Evolutionary conservation across 352 stramenopile species (phyloP).

Genomic region (Pythium volutum): DNA sequence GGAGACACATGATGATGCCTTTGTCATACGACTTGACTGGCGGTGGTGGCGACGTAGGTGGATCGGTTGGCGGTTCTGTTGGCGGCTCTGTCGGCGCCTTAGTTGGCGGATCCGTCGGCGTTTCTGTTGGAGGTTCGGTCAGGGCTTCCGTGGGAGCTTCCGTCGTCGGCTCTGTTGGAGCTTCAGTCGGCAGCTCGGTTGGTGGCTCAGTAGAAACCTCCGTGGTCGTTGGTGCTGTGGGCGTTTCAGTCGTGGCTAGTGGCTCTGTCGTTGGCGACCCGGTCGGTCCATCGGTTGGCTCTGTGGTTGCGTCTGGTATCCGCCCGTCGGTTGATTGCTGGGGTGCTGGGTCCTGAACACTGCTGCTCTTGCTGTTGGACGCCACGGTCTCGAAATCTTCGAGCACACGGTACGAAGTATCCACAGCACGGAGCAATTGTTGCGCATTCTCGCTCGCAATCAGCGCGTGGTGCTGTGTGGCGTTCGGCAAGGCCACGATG

Average conservation of each 20-base stretch:
- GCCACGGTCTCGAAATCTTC: not conserved
- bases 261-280: not conserved
- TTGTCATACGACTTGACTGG: slow-evolving; percentile 25
- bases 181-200: not conserved
- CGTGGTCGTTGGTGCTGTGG: not conserved
- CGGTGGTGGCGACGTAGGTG: slow-evolving; percentile 1
- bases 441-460: slow-evolving; percentile 2
- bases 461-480: slow-evolving; percentile 14
- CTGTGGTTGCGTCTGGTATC: not conserved
- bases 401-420: slow-evolving; percentile 1
- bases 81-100: slow-evolving; percentile 1
- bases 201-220: not conserved
- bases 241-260: not conserved
- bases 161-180: not conserved
- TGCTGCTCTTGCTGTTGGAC: not conserved
- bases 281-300: no score
- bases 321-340: not conserved
- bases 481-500: slow-evolving; percentile 4
- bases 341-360: not conserved
- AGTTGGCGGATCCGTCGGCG: not conserved
- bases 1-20: slow-evolving; percentile 34
- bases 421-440: slow-evolving; percentile 12
- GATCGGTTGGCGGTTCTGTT: slow-evolving; percentile 1
- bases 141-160: not conserved
- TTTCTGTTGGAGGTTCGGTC: slow-evolving; percentile 2